phyloP scores from a whole-genome alignment of 345 rosid genomes.

The Euphorbia tirucalli region DNA sequence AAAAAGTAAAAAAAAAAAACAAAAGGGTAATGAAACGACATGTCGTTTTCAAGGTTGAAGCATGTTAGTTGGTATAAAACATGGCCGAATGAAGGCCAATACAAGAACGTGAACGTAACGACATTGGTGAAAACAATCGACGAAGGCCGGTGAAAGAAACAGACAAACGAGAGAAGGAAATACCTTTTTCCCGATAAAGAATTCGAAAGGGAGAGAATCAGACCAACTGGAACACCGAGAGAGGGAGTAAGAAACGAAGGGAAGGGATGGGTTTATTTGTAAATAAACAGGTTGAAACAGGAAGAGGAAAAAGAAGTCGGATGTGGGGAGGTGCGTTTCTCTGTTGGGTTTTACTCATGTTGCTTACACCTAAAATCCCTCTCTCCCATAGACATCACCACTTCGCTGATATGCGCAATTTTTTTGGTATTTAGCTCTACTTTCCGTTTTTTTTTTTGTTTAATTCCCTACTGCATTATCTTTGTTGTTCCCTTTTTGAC shows the following conservation, averaged over 20 bases:
- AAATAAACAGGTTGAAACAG: conserved; percentile 43
- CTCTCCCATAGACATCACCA: conserved; percentile 42
- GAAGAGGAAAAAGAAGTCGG: conserved; percentile 41
- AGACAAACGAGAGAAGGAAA: neutral
- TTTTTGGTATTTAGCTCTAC: conserved; percentile 48
- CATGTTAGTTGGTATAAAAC: neutral
- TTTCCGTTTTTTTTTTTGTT: neutral
- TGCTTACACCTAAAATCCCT: conserved; percentile 70
- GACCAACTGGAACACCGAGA: neutral
- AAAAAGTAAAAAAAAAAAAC: too few relatives aligned
- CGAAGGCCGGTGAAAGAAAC: neutral
- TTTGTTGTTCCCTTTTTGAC: neutral
- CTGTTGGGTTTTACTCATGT: conserved; percentile 57
- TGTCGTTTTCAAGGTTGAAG: neutral
- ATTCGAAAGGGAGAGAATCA: neutral
- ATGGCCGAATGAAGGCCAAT: neutral
- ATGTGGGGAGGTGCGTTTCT: conserved; percentile 48
- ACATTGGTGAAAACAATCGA: neutral
- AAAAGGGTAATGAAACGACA: neutral
- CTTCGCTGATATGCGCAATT: conserved; percentile 82
- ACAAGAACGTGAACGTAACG: neutral
- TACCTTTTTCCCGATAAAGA: neutral
- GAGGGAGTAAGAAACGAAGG: conserved; percentile 10
- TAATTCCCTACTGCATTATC: neutral
- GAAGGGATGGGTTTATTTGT: conserved; percentile 46